Evolutionary conservation across 2,329 filamentous ascomycete species (phyloP), one percentile per base, ranked within the genome.

Genomic region (Clarireedia homoeocarpa): DNA sequence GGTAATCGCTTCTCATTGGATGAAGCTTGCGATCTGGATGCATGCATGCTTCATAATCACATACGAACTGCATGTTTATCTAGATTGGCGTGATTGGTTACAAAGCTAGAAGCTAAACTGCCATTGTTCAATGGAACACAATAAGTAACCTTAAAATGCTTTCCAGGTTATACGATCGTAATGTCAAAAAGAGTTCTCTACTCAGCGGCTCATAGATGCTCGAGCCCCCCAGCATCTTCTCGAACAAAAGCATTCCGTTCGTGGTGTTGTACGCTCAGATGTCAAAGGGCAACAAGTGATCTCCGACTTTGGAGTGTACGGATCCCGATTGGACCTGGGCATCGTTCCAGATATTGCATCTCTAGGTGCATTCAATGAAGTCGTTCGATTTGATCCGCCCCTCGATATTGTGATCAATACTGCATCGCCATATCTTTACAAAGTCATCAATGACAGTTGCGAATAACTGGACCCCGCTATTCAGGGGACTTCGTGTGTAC

Each of bases 311-410:
- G 63, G 67, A 0, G 65, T 68, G 26, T 48, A 57, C 30, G 49
- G 51, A n/a, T 51, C 51, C 14, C 40, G 61, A 26, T 58, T 77
- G 1, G 70, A 72, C 2, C 75, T 72, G 49, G 73, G 67, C 30
- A 79, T 91, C 58, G 86, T 94, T 14, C 77, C 82, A 44, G 86
- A 94, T 61, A 83, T 94, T 60, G 84, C 85, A 0, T 68, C 82
- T 59, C 77, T 82, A 15, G 80, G 79, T 27, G 87, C 86, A n/a
- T 94, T 92, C 63, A 78, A 86, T 56, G 69, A 78, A 66, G 67
- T 74, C n/a, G 58, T 70, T 49, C 59, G 72, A 4, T 88, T 91
- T 60, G 83, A 86, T 62, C 83, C 80, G 48, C 66, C 34, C 66
- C 72, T 58, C 62, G 67, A 48, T 69, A 70, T 61, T 15, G 85